Evolutionary conservation across 306 rosid genomes (phyloP).

Genomic region (Ceratonia siliqua): DNA sequence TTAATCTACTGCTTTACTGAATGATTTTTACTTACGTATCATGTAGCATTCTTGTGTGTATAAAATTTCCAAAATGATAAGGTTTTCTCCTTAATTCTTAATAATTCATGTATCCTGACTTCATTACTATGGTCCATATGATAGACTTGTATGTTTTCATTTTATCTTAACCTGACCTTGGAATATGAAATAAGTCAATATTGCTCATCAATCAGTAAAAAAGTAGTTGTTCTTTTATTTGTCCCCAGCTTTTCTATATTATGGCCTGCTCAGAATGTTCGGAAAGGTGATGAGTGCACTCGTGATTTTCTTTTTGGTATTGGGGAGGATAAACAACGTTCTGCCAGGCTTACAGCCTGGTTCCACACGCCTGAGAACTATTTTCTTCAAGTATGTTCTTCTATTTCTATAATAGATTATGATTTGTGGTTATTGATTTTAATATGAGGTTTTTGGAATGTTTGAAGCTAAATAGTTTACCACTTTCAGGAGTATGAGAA

Average conservation of each 20-base stretch:
- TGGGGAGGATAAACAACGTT: conserved; percentile 90
- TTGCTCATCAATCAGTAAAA: neutral
- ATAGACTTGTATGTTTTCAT: neutral
- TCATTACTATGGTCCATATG: conserved; percentile 9
- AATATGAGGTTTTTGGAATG: conserved; percentile 12
- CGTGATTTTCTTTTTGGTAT: conserved; percentile 87
- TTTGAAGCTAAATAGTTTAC: conserved; percentile 35
- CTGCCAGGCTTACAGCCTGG: conserved; percentile 95
- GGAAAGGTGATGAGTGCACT: conserved; percentile 76
- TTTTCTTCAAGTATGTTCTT: conserved; percentile 64
- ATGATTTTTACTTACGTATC: conserved; percentile 18
- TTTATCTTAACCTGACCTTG: conserved; percentile 23
- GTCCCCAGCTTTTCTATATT: conserved; percentile 73
- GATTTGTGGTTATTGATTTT: conserved; percentile 25
- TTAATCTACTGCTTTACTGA: conserved; percentile 11
- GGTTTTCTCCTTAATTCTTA: conserved; percentile 2
- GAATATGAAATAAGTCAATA: conserved; percentile 14
- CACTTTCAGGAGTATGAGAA: conserved; percentile 71
- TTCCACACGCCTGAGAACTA: conserved; percentile 81
- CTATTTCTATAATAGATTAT: conserved; percentile 23
- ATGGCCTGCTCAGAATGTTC: conserved; percentile 76
- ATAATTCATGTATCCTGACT: conserved; percentile 5
- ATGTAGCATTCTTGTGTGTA: conserved; percentile 12
- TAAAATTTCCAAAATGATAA: neutral
- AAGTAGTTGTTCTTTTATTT: conserved; percentile 24